Base-by-base conservation (phyloP, 257 asterid species). In the Solanum pinnatisectum region DNA sequence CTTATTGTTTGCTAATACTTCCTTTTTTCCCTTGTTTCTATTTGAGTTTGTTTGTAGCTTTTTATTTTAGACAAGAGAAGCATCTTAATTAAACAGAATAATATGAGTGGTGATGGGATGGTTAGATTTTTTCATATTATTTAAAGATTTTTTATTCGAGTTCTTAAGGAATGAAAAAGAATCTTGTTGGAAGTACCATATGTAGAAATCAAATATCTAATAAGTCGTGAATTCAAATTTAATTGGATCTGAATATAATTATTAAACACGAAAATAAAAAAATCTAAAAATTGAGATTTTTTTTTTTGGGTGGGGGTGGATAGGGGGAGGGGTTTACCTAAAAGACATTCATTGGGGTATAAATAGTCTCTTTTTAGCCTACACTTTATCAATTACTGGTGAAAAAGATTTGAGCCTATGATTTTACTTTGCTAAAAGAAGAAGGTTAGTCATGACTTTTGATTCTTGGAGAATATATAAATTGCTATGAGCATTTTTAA, bases 191-290 rank as follows among this genome's bases (percentile, higher is more conserved):
- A 56, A 59, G 25, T 20, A 14, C 0, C 4, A 8, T 59, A 1
- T 8, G 4, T 8, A 20, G 4, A 52, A 52, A 49, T 14, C 0
- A 15, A 18, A 0, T 15, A 0, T 52, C 8, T 18, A 52, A 52
- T 52, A 6, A 16, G 0, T 15, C 56, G 18, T 14, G 3, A 20
- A 59, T 59, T 59, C 0, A 20, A 8, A 59, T 20, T 59, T 59
- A 59, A 8, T 59, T 2, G 11, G 0, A 59, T 8, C 0, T 59
- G 4, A 59, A 20, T 23, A 4, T 4, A 2, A 4, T 23, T 63
- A 63, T 63, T 10, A 63, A 23, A 63, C 0, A 23, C 5, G 32
- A 1, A 8, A 60, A 60, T 22, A 8, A 59, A 63, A 59, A 63
- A 63, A 23, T 23, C 25, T 59, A 59, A 56, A 23, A 0, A 23